A percentile compares a stretch with the other conserved stretches of the same genome.
phyloP scores from a whole-genome alignment of 768 basidiomycete species.

The Pseudohyphozyma bogoriensis region DNA sequence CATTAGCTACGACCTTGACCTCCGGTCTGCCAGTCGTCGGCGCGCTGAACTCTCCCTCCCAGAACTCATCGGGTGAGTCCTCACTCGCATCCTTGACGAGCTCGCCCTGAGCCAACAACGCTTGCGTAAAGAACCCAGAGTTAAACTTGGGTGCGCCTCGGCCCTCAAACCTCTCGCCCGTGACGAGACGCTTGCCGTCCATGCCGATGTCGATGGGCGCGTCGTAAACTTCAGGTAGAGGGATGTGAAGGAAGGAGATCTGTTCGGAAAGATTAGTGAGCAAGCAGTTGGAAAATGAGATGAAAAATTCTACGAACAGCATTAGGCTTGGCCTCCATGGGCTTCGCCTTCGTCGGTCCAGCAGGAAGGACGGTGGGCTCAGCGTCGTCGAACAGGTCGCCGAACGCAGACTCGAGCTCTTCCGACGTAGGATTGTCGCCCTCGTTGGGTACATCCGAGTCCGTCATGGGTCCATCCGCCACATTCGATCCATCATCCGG shows the following conservation, averaged over 20 bases:
- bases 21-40: conserved; percentile 17
- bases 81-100: conserved; percentile 46
- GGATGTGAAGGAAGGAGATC: conserved; percentile 98
- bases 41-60: conserved; percentile 19
- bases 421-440: neutral
- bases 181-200: conserved; percentile 55
- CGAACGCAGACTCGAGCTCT: neutral
- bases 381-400: conserved; percentile 5
- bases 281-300: neutral
- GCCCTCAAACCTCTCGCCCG: conserved; percentile 56
- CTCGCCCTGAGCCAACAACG: conserved; percentile 61
- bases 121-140: conserved; percentile 77
- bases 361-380: neutral
- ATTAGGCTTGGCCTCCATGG: conserved; percentile 75
- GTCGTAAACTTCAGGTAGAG: conserved; percentile 66
- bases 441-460: neutral
- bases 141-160: conserved; percentile 58
- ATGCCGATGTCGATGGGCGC: conserved; percentile 55
- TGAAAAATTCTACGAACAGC: conserved; percentile 40
- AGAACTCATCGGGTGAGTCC: conserved; percentile 44
- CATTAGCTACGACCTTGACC: conserved; percentile 61
- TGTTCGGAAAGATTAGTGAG: neutral
- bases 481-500: conserved; percentile 10
- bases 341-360: conserved; percentile 7
- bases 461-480: neutral